phyloP scores from a whole-genome alignment of 2,329 filamentous ascomycete genomes.

The Claviceps quebecensis region DNA sequence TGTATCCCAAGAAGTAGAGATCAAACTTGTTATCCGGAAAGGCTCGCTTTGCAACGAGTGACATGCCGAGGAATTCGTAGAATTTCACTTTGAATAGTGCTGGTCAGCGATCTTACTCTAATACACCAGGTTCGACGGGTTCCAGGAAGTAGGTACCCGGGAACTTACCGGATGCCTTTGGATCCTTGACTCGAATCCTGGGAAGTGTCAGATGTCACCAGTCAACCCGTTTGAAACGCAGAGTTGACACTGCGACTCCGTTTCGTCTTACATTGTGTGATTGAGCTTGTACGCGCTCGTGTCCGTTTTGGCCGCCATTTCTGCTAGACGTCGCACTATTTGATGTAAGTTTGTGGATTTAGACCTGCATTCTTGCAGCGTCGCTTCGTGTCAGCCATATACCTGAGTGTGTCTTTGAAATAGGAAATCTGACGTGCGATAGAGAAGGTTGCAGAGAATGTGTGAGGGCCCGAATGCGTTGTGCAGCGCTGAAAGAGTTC shows the following conservation, averaged over 20 bases:
- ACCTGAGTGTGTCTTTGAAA: background rate
- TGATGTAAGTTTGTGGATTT: background rate
- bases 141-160: no score
- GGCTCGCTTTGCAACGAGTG: conserved; percentile 62
- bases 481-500: conserved; percentile 13
- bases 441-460: conserved; percentile 8
- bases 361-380: background rate
- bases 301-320: conserved; percentile 59
- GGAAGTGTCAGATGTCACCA: conserved; percentile 1
- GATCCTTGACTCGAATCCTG: conserved; percentile 91
- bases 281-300: conserved; percentile 68
- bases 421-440: conserved; percentile 3
- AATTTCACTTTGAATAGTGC: conserved; percentile 52
- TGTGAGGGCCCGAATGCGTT: conserved; percentile 13
- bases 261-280: conserved; percentile 59
- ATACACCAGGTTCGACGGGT: background rate
- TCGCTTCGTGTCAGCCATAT: background rate
- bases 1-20: conserved; percentile 89
- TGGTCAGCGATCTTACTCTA: background rate
- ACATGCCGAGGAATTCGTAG: conserved; percentile 87
- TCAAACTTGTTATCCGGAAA: conserved; percentile 86
- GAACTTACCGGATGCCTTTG: conserved; percentile 54
- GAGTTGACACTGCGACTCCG: background rate
- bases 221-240: conserved; percentile 3
- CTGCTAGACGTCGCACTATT: conserved; percentile 1